Evolutionary conservation across 306 rosid genomes (phyloP), one percentile per base, ranked within the genome.

Genomic region (Gynostemma pentaphyllum): DNA sequence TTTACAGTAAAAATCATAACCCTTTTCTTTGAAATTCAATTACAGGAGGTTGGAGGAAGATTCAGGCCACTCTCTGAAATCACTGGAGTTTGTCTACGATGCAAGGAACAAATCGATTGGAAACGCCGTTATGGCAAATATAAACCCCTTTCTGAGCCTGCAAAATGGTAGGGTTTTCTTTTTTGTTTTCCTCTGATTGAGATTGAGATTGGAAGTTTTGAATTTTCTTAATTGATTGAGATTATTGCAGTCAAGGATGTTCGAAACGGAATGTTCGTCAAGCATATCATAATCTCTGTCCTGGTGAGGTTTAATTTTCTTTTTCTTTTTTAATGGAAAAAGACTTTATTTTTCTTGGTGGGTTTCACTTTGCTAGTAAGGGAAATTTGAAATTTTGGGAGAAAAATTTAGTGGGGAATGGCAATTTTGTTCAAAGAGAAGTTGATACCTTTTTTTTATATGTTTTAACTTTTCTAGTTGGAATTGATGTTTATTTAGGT

Each of bases 21-120:
- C 15, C 11, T 30, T 55, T 30, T 30, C 42, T 30, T 3, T 8
- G 42, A 30, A 16, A n/a, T 15, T 23, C 29, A 19, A 8, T 15
- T 41, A 7, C 81, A 87, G 95, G 96, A 90, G 70, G 91, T 85
- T 64, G 96, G 96, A 39, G 96, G 97, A 28, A 82, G 81, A 69
- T 79, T 87, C 23, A 73, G 84, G 76, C 97, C 97, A 18, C 26
- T 75, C 1, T 87, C 96, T 36, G 96, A 85, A 18, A 70, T 88
- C 32, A 82, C 90, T 4, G 96, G 98, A 0, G 95, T 88, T 4
- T 92, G 99, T 67, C 87, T 73, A 28, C 96, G 99, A 32, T 92
- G 96, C 41, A 92, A 64, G 71, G 96, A 86, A 0, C 95, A 92
- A 67, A 84, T 92, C 39, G 99, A 92, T 15, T 88, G 96, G 95